Evolutionary conservation across 371 early-diverging fungal genomes (phyloP).

Genomic region (Mucor piriformis): DNA sequence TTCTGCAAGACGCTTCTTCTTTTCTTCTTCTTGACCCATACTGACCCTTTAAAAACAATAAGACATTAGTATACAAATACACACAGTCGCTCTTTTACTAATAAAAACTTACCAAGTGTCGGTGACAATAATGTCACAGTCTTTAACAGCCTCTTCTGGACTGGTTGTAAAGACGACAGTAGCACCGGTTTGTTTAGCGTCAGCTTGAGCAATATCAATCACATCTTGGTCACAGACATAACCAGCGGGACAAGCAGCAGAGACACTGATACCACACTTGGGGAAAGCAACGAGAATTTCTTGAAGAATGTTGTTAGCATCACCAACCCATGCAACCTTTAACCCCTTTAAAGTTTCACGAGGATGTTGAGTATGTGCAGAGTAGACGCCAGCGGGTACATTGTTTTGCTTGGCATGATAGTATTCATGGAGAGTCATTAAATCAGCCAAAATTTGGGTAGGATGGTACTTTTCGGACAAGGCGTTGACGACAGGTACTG

Average conservation of each 20-base stretch:
- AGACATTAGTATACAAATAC: background rate
- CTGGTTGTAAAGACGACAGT: slow-evolving; percentile 64
- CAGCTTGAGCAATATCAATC: slow-evolving; percentile 60
- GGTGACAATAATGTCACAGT: slow-evolving; percentile 89
- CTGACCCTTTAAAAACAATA: slow-evolving; percentile 61
- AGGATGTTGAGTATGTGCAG: slow-evolving; percentile 52
- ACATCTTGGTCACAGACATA: slow-evolving; percentile 78
- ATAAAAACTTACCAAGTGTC: slow-evolving; percentile 82
- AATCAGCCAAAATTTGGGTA: slow-evolving; percentile 94
- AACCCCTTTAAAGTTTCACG: slow-evolving; percentile 65
- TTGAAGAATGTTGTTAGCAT: slow-evolving; percentile 94
- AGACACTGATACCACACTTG: slow-evolving; percentile 81
- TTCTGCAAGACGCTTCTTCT: slow-evolving; percentile 75
- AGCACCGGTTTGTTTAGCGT: slow-evolving; percentile 50
- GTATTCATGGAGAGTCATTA: slow-evolving; percentile 90
- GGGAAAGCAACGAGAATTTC: slow-evolving; percentile 88
- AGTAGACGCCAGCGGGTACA: slow-evolving; percentile 39
- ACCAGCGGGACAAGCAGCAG: slow-evolving; percentile 84
- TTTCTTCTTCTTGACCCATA: slow-evolving; percentile 96
- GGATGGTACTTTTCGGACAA: slow-evolving; percentile 93
- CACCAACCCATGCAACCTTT: slow-evolving; percentile 95
- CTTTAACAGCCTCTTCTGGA: slow-evolving; percentile 79
- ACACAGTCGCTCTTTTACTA: background rate
- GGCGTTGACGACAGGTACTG: slow-evolving; percentile 94
- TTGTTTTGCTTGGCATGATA: slow-evolving; percentile 35